A percentile compares a stretch with the other conserved stretches of the same genome.
phyloP scores from a whole-genome alignment of 1,139 yeast genomes.

The Candida tropicalis region DNA sequence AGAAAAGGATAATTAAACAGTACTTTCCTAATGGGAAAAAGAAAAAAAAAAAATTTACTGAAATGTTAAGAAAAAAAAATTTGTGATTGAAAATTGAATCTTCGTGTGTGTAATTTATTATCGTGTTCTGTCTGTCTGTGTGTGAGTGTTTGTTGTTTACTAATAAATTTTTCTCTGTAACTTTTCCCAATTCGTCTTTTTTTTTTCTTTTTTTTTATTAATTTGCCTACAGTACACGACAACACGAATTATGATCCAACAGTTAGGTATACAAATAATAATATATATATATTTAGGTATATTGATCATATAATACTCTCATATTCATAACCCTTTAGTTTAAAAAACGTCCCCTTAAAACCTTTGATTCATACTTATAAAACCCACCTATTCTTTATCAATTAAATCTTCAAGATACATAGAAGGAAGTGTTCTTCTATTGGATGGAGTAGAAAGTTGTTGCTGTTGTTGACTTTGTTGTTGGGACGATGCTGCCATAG shows the following conservation, averaged over 20 bases:
- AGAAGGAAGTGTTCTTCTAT: constrained; percentile 52
- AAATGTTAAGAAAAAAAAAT: background rate
- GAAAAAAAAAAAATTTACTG: background rate
- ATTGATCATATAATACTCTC: too few species aligned
- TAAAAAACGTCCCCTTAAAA: too few species aligned
- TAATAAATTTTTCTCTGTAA: constrained; percentile 1
- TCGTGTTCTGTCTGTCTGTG: background rate
- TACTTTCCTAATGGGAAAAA: background rate
- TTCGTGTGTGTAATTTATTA: background rate
- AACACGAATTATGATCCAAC: too few species aligned
- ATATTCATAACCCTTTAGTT: too few species aligned
- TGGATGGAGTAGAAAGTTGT: constrained; percentile 13
- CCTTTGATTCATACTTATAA: too few species aligned
- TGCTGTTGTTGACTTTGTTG: constrained; percentile 17
- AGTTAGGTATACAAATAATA: too few species aligned
- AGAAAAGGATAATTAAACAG: background rate
- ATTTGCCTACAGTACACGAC: too few species aligned
- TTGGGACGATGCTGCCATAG: constrained; percentile 9
- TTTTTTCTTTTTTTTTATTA: constrained; percentile 2
- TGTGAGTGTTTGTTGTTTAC: constrained; percentile 4
- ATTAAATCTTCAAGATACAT: constrained; percentile 61
- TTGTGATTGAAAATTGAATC: background rate
- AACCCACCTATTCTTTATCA: constrained; percentile 27
- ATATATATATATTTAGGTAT: background rate
- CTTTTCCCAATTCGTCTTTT: constrained; percentile 1